phyloP scores from a whole-genome alignment of 73 alveolate genomes.

The Blepharisma stoltei region DNA sequence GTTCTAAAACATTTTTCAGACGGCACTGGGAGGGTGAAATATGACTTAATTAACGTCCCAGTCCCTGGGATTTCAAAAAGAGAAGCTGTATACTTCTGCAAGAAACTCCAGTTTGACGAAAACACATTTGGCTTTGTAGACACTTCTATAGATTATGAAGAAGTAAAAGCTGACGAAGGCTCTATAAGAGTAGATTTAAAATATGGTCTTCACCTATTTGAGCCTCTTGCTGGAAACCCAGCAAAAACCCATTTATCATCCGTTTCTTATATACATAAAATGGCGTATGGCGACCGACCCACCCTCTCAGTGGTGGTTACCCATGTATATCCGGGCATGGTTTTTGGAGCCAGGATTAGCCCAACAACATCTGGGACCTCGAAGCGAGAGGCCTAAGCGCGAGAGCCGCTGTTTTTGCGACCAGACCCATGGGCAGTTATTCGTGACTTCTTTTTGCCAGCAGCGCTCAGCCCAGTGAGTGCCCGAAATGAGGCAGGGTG shows the following conservation, averaged over 20 bases:
- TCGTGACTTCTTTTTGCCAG: too few relatives aligned
- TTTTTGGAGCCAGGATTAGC: too few relatives aligned
- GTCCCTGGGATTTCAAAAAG: slow-evolving; percentile 23
- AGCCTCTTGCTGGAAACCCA: background rate
- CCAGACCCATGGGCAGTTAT: too few relatives aligned
- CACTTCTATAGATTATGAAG: slow-evolving; percentile 6
- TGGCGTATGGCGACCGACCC: too few relatives aligned
- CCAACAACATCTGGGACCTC: too few relatives aligned
- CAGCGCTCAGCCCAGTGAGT: too few relatives aligned
- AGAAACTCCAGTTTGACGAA: background rate
- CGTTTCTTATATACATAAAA: too few relatives aligned
- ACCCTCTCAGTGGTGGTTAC: too few relatives aligned
- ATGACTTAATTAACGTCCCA: background rate
- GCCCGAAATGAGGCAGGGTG: too few relatives aligned
- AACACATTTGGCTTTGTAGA: background rate
- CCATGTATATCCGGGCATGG: too few relatives aligned
- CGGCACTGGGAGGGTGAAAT: background rate
- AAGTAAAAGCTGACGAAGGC: background rate
- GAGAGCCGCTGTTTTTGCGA: too few relatives aligned
- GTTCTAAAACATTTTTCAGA: background rate
- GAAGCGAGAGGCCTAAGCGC: too few relatives aligned
- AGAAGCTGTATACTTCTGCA: slow-evolving; percentile 4
- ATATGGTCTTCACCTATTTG: background rate
- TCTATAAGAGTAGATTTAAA: slow-evolving; percentile 1
- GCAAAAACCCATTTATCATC: background rate